Percentiles rank a stretch among this genome's conserved stretches.
Evolutionary conservation across 1,284 basidiomycete genomes (phyloP).

Genomic region (Cutaneotrichosporon sp.): DNA sequence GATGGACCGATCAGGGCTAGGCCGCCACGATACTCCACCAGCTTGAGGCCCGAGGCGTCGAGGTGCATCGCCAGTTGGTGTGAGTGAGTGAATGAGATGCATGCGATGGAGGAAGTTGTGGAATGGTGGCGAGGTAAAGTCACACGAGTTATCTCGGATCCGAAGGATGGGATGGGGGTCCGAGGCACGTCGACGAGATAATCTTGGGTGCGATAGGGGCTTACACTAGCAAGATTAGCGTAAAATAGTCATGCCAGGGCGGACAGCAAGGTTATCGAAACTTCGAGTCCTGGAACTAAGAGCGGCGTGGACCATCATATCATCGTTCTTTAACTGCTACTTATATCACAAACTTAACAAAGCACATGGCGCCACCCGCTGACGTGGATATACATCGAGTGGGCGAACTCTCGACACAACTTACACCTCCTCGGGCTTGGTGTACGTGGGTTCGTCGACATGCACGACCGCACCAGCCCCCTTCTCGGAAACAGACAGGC

Average conservation of each 20-base stretch:
- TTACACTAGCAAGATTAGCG: no score
- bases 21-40: conserved; percentile 16
- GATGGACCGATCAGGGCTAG: conserved; percentile 19
- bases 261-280: no score
- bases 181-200: no score
- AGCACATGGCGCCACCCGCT: no score
- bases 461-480: not conserved
- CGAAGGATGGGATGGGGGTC: not conserved
- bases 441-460: not conserved
- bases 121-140: not conserved
- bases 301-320: no score
- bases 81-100: not conserved
- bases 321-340: no score
- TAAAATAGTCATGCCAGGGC: no score
- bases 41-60: not conserved
- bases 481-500: not conserved
- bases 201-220: no score
- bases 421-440: conserved; percentile 8
- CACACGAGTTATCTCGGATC: not conserved
- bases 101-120: not conserved
- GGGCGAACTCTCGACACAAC: not conserved
- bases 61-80: conserved; percentile 4
- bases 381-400: no score
- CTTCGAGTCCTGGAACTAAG: no score
- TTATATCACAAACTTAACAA: no score